Base-by-base conservation (phyloP, 2,329 filamentous ascomycete genomes). In the Stagonosporopsis rhizophila region DNA sequence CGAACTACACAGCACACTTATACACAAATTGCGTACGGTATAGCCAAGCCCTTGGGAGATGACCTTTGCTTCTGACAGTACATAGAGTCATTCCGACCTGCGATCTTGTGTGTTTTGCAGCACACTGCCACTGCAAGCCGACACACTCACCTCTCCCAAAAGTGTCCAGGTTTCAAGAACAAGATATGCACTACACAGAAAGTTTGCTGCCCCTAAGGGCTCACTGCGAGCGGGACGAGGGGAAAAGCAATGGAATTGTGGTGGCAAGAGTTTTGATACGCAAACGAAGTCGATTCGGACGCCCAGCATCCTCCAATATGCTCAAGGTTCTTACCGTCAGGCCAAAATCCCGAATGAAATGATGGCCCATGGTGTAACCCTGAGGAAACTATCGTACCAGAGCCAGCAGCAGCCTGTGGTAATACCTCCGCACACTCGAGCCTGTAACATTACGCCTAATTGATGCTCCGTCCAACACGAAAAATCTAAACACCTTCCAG, bases 401-500 rank as follows among this genome's bases (percentile, higher is more conserved):
- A n/a, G 20, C 12, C 15, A 17, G n/a, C n/a, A 32, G n/a, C 8
- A 27, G 30, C 14, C 30, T n/a, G 30, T 32, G 30, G 32, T 25
- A 15, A n/a, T 15, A 12, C 35, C 19, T 23, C 27, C 12, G 22
- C 38, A 4, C 19, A 19, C 19, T 15, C 27, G 27, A 17, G 32
- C 34, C 7, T 39, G 19, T 17, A 49, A 44, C 30, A 44, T 34
- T 25, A 39, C 12, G 22, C 17, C 40, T 44, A 30, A 11, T 20
- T 15, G 25, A 34, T n/a, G 8, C 15, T 45, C 19, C 7, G 39
- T 38, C 41, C 37, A 42, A 23, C 4, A 42, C n/a, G 27, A 47
- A 15, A 19, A 28, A 8, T 2, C 8, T 35, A 7, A 41, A 42
- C 51, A 53, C 42, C 51, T 47, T 47, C 51, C 44, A 19, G 7